Base-by-base conservation (phyloP, 257 asterid species). In the Plantago elongata region DNA sequence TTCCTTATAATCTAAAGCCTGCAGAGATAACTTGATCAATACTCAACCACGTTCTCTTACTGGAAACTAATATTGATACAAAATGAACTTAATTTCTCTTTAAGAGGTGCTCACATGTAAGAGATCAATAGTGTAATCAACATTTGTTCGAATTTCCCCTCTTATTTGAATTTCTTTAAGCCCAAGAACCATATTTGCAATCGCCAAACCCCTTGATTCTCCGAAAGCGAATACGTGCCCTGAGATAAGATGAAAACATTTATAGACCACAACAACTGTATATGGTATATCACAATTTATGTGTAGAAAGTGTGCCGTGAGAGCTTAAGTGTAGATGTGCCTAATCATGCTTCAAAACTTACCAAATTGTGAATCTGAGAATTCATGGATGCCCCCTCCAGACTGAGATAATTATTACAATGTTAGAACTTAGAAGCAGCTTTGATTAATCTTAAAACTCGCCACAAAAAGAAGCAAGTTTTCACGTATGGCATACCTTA, bases 301-400 rank as follows among this genome's bases (percentile, higher is more conserved):
- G 27, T 9, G 11, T 16, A 11, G 5, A 14, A 10, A 9, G 45
- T 65, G 40, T 34, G 40, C 37, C 54, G 59, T 30, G 38, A 61
- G n/a, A 66, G 54, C 58, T 49, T 47, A 62, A 61, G 30, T 50
- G 14, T 67, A 42, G 34, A 51, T 56, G 65, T 14, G 65, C 52
- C 64, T 42, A 13, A 68, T 43, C 71, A 70, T 56, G 65, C 47
- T 63, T 59, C 45, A 65, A 34, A 63, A 83, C 97, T 76, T 77
- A 93, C 99, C 99, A 69, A 93, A 93, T 79, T 93, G 99, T 60
- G 99, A 93, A 77, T 93, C 99, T 63, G 99, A 93, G 74, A 89
- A 93, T 73, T 93, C 99, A 73, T 93, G 99, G 77, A 93, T 93
- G 57, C 99, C 99, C 56, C 99, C 99, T 62, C 99, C 99, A 77